Evolutionary conservation across 2,329 filamentous ascomycete genomes (phyloP).

Genomic region (Diaporthe caulivora): DNA sequence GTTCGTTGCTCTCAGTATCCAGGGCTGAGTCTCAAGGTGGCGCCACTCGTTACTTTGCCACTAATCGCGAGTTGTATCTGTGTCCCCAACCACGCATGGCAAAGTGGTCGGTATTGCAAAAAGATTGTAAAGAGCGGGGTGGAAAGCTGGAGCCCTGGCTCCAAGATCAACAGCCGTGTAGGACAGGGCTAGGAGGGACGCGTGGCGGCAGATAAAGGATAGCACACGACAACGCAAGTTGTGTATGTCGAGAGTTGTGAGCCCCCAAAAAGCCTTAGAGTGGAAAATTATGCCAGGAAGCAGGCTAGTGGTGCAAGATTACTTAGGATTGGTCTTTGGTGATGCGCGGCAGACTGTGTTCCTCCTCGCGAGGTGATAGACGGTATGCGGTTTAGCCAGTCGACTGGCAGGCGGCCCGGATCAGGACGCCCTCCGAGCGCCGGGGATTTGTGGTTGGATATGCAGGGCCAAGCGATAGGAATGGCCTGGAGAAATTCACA

Average conservation of each 20-base stretch:
- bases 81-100: conserved; percentile 36
- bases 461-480: conserved; percentile 34
- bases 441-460: conserved; percentile 1
- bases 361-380: conserved; percentile 8
- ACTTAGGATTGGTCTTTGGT: not conserved
- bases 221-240: not conserved
- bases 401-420: conserved; percentile 14
- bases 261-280: not conserved
- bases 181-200: conserved; percentile 1
- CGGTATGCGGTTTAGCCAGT: conserved; percentile 11
- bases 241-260: not conserved
- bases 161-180: conserved; percentile 26
- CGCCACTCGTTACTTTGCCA: conserved; percentile 26
- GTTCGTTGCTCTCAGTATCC: not conserved
- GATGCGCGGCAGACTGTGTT: conserved; percentile 8
- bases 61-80: conserved; percentile 24
- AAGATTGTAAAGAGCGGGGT: conserved; percentile 22
- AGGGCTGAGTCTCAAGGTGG: not conserved
- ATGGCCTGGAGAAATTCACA: conserved; percentile 35
- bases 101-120: conserved; percentile 31
- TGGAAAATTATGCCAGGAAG: not conserved
- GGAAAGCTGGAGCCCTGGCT: conserved; percentile 22
- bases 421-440: not conserved
- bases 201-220: conserved; percentile 22
- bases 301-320: not conserved